Base-by-base conservation (phyloP, 257 asterid species). In the Plectranthus barbatus region DNA sequence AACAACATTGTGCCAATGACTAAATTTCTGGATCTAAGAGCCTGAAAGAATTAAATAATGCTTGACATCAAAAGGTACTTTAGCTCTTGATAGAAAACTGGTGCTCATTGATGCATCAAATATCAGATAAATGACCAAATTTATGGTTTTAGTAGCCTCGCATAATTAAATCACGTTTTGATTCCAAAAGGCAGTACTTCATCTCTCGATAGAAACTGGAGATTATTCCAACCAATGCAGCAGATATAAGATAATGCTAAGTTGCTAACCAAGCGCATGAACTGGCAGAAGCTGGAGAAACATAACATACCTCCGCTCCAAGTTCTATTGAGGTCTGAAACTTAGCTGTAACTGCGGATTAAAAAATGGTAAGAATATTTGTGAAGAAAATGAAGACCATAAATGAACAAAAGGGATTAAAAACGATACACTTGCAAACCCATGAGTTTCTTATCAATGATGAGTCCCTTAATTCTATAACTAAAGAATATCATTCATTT, bases 1-100 rank as follows among this genome's bases (percentile, higher is more conserved):
- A 82, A 82, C 69, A 77, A 49, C 76, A 49, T 24, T 11, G 83
- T 62, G 73, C 88, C 62, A 20, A 69, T 9, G 26, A 74, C 81
- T 71, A 79, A 66, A 66, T 61, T 58, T 50, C 60, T 62, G 26
- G 63, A 62, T 54, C 19, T 26, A 67, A 44, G 24, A 42, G 15
- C 58, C 83, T 76, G 76, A 33, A n/a, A 56, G 26, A 59, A 33
- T 18, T 8, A 55, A 66, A 60, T 26, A 62, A 59, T 19, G 62
- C 44, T 46, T 5, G 31, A 21, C 56, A 61, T 44, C 29, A 55
- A 14, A 62, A 26, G 20, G 21, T 21, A 26, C 24, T 33, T 36
- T 10, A 33, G 37, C 1, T 36, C 11, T 36, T 36, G 41, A 10
- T 36, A 36, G 13, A 36, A 36, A 36, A 36, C 41, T 10, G 2